phyloP scores from a whole-genome alignment of 2,329 filamentous ascomycete species.

The Byssothecium circinans region DNA sequence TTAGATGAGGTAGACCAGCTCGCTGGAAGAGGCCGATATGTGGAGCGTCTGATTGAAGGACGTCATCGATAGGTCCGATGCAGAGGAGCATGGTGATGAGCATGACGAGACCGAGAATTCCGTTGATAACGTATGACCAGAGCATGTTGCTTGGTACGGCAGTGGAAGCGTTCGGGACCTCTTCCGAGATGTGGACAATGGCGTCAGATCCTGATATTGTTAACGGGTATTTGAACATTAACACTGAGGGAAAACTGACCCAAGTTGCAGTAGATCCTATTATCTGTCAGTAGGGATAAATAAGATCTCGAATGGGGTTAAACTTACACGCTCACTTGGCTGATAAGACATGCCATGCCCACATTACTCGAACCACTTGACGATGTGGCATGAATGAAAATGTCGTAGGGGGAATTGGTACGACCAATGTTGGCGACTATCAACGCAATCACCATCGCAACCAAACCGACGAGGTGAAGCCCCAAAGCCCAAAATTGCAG shows the following conservation, averaged over 20 bases:
- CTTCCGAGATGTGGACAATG: slow-evolving; percentile 17
- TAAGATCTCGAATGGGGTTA: slow-evolving; percentile 42
- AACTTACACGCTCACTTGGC: slow-evolving; percentile 17
- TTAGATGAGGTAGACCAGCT: slow-evolving; percentile 9
- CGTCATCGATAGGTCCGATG: slow-evolving; percentile 13
- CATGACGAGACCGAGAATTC: slow-evolving; percentile 23
- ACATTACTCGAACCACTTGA: slow-evolving; percentile 20
- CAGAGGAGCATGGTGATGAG: slow-evolving; percentile 9
- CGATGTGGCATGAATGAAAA: slow-evolving; percentile 15
- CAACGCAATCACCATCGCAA: slow-evolving; percentile 18
- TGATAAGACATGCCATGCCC: slow-evolving; percentile 17
- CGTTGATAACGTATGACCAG: slow-evolving; percentile 17
- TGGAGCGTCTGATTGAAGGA: too few relatives aligned
- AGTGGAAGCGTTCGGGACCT: slow-evolving; percentile 20
- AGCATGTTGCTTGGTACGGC: slow-evolving; percentile 24
- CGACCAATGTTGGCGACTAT: slow-evolving; percentile 19
- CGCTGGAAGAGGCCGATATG: too few relatives aligned
- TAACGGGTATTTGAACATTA: not conserved
- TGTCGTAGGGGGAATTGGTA: slow-evolving; percentile 6
- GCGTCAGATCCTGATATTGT: slow-evolving; percentile 5
- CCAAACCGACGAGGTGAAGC: slow-evolving; percentile 22
- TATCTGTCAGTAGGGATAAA: slow-evolving; percentile 33
- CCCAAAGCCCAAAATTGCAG: slow-evolving; percentile 28
- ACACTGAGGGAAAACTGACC: not conserved
- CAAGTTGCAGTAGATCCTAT: slow-evolving; percentile 9